Percentiles rank a stretch among this genome's conserved stretches.
These are phyloP conservation scores for Graphilbum sp. DNA, from an alignment of 2,329 filamentous ascomycete species.

Conservation along the genomic window DNA sequence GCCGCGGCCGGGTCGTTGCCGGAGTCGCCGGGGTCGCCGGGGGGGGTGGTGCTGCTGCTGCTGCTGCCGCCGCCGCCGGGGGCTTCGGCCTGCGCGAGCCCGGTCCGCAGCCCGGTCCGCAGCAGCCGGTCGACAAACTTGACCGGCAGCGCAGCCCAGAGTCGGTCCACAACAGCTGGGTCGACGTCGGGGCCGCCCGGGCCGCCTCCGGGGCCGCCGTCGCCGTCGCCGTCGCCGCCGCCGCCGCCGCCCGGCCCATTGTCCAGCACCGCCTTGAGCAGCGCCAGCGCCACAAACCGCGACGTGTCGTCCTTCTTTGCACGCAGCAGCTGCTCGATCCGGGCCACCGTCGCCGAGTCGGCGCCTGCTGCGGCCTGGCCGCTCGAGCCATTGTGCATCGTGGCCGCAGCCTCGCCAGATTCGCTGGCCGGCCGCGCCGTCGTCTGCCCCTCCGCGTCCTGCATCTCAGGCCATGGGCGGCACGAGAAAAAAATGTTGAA, in stretches of 20 bases:
- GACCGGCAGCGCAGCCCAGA: slow-evolving; percentile 45
- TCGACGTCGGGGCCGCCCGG: no score
- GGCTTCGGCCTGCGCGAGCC: slow-evolving; percentile 14
- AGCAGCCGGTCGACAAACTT: slow-evolving; percentile 50
- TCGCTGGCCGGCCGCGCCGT: not conserved
- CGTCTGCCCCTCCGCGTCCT: no score
- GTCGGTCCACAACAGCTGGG: no score
- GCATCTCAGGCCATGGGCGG: no score
- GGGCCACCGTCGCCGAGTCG: slow-evolving; percentile 21
- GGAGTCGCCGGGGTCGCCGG: slow-evolving; percentile 6
- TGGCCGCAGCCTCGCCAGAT: no score
- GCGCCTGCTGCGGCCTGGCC: no score
- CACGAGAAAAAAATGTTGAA: no score
- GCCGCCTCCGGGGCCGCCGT: not conserved
- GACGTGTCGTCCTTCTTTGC: slow-evolving; percentile 51
- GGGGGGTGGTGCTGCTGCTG: not conserved
- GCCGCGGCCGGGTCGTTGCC: slow-evolving; percentile 32
- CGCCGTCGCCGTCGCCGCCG: not conserved
- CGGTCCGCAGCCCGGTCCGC: slow-evolving; percentile 34
- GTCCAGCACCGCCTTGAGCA: slow-evolving; percentile 50
- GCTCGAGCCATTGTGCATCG: no score
- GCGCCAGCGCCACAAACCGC: slow-evolving; percentile 49
- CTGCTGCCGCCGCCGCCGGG: not conserved
- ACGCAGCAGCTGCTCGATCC: slow-evolving; percentile 37
- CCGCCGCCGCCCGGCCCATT: slow-evolving; percentile 21